Evolutionary conservation across 2,329 filamentous ascomycete genomes (phyloP).

Genomic region (Dothiorella sarmentorum): DNA sequence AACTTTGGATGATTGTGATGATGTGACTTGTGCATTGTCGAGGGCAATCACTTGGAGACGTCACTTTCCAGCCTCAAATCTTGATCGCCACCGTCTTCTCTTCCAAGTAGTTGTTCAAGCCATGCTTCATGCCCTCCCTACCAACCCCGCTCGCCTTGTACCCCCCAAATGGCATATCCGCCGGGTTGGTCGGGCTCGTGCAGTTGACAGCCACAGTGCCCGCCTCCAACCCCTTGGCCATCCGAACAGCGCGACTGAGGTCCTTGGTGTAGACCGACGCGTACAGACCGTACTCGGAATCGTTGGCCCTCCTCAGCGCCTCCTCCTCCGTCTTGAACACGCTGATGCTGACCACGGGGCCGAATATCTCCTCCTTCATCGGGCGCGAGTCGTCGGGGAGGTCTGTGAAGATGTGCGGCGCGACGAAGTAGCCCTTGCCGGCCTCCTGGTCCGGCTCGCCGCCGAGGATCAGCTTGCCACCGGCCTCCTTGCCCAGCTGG

Average conservation of each 20-base stretch:
- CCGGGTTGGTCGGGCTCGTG: slow-evolving; percentile 31
- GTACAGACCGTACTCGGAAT: slow-evolving; percentile 38
- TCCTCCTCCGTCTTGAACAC: slow-evolving; percentile 37
- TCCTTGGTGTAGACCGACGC: slow-evolving; percentile 38
- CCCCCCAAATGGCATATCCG: slow-evolving; percentile 42
- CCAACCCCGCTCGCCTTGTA: slow-evolving; percentile 38
- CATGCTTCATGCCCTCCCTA: slow-evolving; percentile 31
- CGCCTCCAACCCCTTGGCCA: slow-evolving; percentile 40
- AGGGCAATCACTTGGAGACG: too few species aligned
- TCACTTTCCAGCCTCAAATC: too few species aligned
- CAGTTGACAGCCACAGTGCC: slow-evolving; percentile 42
- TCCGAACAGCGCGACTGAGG: slow-evolving; percentile 36
- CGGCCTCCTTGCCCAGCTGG: slow-evolving; percentile 41
- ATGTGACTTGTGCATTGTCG: too few species aligned
- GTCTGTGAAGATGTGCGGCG: slow-evolving; percentile 48
- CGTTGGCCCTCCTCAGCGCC: slow-evolving; percentile 35
- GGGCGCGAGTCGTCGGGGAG: slow-evolving; percentile 40
- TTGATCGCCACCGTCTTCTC: slow-evolving; percentile 35
- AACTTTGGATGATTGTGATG: too few species aligned
- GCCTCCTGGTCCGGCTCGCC: slow-evolving; percentile 33
- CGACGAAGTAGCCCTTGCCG: slow-evolving; percentile 41
- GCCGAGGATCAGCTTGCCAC: slow-evolving; percentile 35
- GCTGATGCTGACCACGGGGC: slow-evolving; percentile 37
- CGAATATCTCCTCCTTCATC: slow-evolving; percentile 38
- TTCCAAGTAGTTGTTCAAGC: slow-evolving; percentile 35